phyloP scores from a whole-genome alignment of 768 basidiomycete genomes.

The Pilatotrama ljubarskyi region DNA sequence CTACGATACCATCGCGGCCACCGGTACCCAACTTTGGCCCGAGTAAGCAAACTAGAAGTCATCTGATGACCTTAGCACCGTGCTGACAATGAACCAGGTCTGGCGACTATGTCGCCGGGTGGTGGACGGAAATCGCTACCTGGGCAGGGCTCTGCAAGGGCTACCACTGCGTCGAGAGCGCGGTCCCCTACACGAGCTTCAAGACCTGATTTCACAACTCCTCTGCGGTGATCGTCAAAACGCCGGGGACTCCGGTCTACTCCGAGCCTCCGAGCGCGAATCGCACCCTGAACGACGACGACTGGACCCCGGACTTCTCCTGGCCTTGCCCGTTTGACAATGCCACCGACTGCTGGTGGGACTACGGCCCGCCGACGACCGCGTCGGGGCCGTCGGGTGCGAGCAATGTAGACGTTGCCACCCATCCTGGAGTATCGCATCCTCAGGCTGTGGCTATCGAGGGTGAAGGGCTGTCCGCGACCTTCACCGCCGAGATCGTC shows the following conservation, averaged over 20 bases:
- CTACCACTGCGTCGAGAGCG: not conserved
- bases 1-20: slow-evolving; percentile 1
- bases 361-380: slow-evolving; percentile 1
- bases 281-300: not conserved
- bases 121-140: slow-evolving; percentile 3
- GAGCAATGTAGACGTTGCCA: too few species aligned
- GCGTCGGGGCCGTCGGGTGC: not conserved
- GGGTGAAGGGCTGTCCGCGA: too few species aligned
- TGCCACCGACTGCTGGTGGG: slow-evolving; percentile 3
- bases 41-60: too few species aligned
- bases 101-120: not conserved
- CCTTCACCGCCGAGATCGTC: too few species aligned
- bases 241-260: slow-evolving; percentile 2
- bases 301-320: slow-evolving; percentile 4
- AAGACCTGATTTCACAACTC: slow-evolving; percentile 13
- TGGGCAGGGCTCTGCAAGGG: slow-evolving; percentile 2
- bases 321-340: slow-evolving; percentile 8
- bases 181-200: slow-evolving; percentile 7
- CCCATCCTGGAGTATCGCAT: too few species aligned
- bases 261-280: not conserved
- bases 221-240: not conserved
- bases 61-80: too few species aligned
- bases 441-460: too few species aligned
- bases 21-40: not conserved
- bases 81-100: too few species aligned